phyloP scores from a whole-genome alignment of 1,284 basidiomycete genomes.

The Sparassis latifolia region DNA sequence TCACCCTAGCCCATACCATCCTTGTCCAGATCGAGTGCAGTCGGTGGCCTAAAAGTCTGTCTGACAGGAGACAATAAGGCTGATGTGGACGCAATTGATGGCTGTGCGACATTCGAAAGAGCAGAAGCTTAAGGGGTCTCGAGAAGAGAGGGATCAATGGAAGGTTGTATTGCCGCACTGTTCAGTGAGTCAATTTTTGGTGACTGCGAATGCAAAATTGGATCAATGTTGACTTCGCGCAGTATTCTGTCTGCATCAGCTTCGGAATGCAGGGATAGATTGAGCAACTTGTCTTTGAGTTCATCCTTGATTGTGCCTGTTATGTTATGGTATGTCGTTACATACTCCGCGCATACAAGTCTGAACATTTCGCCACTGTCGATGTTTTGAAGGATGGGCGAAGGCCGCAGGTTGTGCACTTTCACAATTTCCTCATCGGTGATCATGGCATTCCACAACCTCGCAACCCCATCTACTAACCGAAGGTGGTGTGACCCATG shows the following conservation, averaged over 20 bases:
- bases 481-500: background rate
- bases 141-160: too few relatives aligned
- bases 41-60: background rate
- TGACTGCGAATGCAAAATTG: background rate
- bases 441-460: background rate
- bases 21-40: too few relatives aligned
- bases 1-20: too few relatives aligned
- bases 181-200: background rate
- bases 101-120: background rate
- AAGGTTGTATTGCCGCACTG: background rate
- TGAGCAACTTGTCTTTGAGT: background rate
- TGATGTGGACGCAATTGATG: background rate
- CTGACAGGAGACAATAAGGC: background rate
- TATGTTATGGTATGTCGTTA: background rate
- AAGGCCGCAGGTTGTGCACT: background rate
- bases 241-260: background rate
- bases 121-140: background rate
- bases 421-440: too few relatives aligned
- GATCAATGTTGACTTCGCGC: background rate
- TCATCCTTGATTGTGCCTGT: conserved; percentile 5
- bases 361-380: conserved; percentile 6
- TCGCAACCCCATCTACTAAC: background rate
- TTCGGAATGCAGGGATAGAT: conserved; percentile 2
- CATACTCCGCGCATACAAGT: background rate
- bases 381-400: background rate